These are phyloP conservation scores for Boechera divaricarpa DNA, from an alignment of 345 rosid genomes.

Conservation along the genomic window DNA sequence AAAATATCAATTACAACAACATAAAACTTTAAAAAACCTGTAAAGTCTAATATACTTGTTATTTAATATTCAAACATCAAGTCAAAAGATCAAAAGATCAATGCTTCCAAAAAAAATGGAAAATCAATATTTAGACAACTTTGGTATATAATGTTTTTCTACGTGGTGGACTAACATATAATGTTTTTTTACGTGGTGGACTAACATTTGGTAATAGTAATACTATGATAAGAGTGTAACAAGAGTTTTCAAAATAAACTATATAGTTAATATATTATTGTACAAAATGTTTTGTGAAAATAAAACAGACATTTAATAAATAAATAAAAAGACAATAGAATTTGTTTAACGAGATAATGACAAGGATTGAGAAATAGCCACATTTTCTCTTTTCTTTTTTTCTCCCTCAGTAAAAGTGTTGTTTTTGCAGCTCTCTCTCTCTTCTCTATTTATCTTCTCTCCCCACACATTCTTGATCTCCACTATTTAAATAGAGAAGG, in stretches of 20 bases:
- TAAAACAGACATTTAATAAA: neutral
- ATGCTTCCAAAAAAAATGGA: neutral
- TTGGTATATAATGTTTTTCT: neutral
- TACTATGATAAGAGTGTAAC: constrained; percentile 4
- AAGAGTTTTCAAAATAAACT: neutral
- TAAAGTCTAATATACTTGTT: too few relatives aligned
- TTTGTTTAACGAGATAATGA: constrained; percentile 29
- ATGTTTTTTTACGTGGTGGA: neutral
- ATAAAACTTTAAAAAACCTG: too few relatives aligned
- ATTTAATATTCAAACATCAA: neutral
- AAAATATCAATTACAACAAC: too few relatives aligned
- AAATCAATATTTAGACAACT: too few relatives aligned
- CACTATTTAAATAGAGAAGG: constrained; percentile 37
- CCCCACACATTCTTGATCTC: constrained; percentile 41
- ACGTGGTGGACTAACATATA: neutral
- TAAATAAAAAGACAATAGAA: constrained; percentile 4
- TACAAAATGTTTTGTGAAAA: constrained; percentile 17
- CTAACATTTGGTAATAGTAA: neutral
- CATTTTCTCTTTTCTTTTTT: neutral
- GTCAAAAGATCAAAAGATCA: neutral
- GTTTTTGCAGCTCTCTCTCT: constrained; percentile 7
- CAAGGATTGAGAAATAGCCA: constrained; percentile 3
- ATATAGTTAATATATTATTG: neutral
- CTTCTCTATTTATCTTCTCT: neutral
- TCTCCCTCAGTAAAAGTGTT: neutral